Base-by-base conservation (phyloP, 2,329 filamentous ascomycete species). In the Stemphylium beticola region DNA sequence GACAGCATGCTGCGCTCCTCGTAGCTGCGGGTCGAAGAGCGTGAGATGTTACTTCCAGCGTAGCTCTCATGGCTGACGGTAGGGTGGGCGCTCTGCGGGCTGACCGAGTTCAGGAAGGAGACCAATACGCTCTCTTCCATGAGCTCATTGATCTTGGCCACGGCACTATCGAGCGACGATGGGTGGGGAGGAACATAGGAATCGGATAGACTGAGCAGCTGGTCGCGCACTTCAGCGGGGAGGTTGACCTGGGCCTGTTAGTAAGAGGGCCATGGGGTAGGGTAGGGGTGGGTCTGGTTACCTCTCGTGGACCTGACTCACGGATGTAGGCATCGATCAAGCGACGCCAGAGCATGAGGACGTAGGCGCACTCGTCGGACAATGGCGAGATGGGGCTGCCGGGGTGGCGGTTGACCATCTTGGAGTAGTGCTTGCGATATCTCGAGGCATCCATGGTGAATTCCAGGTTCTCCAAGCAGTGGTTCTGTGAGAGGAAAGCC, bases 121-220 rank as follows among this genome's bases (percentile, higher is more conserved):
- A 96, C 87, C 46, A 98, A 82, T 0, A 98, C 91, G 3, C 93
- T 97, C 73, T 98, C 95, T 67, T 96, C 96, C 93, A 99, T 98
- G 51, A 99, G 81, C 65, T 98, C 95, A 74, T 93, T 93, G 36
- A 97, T 91, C 57, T 96, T 96, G 58, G 85, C 84, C 20, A 96
- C 90, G 17, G 95, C 92, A 45, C 90, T 85, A 56, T 96, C 89
- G 14, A 99, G 81, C 49, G 87, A 85, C 36, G 88, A 85, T 1
- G 95, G 93, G 54, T 86, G 79, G 4, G 88, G 89, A 6, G 93
- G 92, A 0, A 87, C 81, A 5, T 81, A 78, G 1, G 79, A 75
- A 12, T 83, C 76, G 7, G 86, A 83, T 36, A 89, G 81, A 37
- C 81, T 81, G 31, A 98, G 81, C 18, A 99, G 82, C 32, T 85